Percentiles rank a stretch among this genome's conserved stretches.
phyloP scores from a whole-genome alignment of 176 grass and related monocot species.

The Rhynchospora breviuscula region DNA sequence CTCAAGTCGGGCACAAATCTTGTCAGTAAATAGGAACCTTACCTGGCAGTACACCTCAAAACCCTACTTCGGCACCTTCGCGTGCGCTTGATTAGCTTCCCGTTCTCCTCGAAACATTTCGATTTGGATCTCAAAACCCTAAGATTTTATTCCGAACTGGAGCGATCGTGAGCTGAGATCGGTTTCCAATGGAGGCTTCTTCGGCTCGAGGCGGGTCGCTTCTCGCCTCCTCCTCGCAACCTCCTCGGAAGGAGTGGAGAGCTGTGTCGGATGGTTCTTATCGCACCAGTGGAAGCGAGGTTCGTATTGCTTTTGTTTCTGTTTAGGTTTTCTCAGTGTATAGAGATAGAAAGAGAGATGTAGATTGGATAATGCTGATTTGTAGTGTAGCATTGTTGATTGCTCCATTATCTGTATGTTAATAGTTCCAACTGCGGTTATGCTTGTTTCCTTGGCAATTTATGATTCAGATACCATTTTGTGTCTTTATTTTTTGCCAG shows the following conservation, averaged over 20 bases:
- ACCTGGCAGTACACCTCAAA: conserved; percentile 10
- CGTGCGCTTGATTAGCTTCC: not conserved
- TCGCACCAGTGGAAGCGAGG: conserved; percentile 68
- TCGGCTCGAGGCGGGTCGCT: conserved; percentile 16
- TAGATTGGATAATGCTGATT: not conserved
- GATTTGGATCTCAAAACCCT: conserved; percentile 10
- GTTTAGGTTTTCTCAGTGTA: conserved; percentile 5
- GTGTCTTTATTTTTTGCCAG: conserved; percentile 26
- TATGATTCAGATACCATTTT: not conserved
- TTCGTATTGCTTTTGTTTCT: conserved; percentile 16
- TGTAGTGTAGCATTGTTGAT: not conserved
- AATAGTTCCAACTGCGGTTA: not conserved
- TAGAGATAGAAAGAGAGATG: not conserved
- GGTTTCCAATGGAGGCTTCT: conserved; percentile 8
- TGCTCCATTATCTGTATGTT: not conserved
- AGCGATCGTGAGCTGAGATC: conserved; percentile 15
- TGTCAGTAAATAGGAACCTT: not conserved
- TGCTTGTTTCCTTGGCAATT: conserved; percentile 4
- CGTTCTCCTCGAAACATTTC: not conserved
- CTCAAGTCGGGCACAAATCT: not conserved
- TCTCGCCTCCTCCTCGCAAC: conserved; percentile 13
- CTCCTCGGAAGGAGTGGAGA: conserved; percentile 88
- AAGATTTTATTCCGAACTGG: not conserved
- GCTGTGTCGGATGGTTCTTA: conserved; percentile 64
- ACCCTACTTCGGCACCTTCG: conserved; percentile 11